Conservation (phyloP, 2,329 filamentous ascomycete genomes). For the Xylariaceae sp. region DNA sequence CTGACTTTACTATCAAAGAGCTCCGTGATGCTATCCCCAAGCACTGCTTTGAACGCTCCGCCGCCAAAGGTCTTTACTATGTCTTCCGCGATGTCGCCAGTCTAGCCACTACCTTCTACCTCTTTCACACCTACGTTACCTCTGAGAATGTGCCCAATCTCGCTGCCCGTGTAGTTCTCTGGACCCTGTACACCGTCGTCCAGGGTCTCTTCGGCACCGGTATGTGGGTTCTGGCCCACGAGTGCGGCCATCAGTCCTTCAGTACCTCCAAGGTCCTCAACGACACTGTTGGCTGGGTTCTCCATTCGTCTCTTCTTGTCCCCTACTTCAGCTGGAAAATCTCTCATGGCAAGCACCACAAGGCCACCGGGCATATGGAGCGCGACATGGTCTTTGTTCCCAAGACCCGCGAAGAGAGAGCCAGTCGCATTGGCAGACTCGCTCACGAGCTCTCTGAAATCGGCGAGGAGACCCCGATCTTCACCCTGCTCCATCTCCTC, state of each 20-base stretch:
- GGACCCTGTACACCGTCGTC: conserved; percentile 66
- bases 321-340: conserved; percentile 99
- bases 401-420: conserved; percentile 79
- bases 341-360: conserved; percentile 99
- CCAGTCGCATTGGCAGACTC: conserved; percentile 67
- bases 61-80: conserved; percentile 69
- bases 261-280: conserved; percentile 88
- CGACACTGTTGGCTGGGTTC: conserved; percentile 86
- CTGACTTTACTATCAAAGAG: conserved; percentile 96
- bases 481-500: conserved; percentile 69
- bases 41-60: conserved; percentile 92
- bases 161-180: conserved; percentile 60
- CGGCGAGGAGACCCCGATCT: conserved; percentile 89
- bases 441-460: conserved; percentile 83
- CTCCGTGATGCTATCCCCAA: conserved; percentile 95
- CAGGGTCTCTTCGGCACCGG: conserved; percentile 94
- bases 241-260: conserved; percentile 97
- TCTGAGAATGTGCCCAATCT: conserved; percentile 74
- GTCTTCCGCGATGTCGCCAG: conserved; percentile 75
- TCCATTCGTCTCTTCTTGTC: conserved; percentile 83
- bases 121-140: conserved; percentile 87
- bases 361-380: conserved; percentile 94
- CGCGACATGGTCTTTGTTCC: conserved; percentile 99
- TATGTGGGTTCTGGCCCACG: conserved; percentile 93
- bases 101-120: conserved; percentile 73